Base-by-base conservation (phyloP, 2,329 filamentous ascomycete genomes). In the Hypoxylon sp. region DNA sequence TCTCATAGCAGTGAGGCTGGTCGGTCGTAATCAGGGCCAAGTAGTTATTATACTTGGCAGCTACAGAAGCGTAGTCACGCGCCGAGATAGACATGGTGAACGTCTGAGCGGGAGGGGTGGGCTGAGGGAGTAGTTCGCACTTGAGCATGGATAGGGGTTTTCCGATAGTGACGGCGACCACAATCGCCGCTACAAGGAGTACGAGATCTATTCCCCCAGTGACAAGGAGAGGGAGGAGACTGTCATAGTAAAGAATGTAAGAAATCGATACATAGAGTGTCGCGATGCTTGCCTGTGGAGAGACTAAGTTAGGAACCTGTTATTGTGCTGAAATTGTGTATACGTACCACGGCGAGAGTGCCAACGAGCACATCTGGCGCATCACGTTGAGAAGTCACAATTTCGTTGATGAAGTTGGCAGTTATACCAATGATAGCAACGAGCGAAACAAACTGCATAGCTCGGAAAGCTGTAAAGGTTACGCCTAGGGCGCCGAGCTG, bases 171-270 rank as follows among this genome's bases (percentile, higher is more conserved):
- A 93, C 89, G 0, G 92, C 88, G 10, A 96, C 88, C 63, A 95
- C 90, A 67, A 94, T 90, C 72, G 94, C 88, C 14, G 93, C 93
- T 66, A 97, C 86, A 60, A 96, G 87, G 47, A 96, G 86, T 37
- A 90, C 78, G 3, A 84, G 79, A 80, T 98, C 94, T 55, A 91
- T 81, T 11, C 80, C 87, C 0, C 89, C 86, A 53, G 87, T 86
- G 80, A 93, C 85, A 61, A 94, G 86, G 68, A 94, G 90, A 4
- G 93, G 92, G 11, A 94, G 90, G 71, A 93, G 87, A 72, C 88
- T 86, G 78, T 94, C 92, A 74, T 90, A 85, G 81, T 94, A 95
- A 72, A 94, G 91, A 78, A 97, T 94, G 82, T 92, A 91, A 17
- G 92, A 91, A 74, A 97, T 90, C 74, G 87, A 86, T 71, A 91